Percentiles rank a stretch among this genome's conserved stretches.
Conservation (phyloP, 2,329 filamentous ascomycete genomes). For the Apiospora hydei region DNA sequence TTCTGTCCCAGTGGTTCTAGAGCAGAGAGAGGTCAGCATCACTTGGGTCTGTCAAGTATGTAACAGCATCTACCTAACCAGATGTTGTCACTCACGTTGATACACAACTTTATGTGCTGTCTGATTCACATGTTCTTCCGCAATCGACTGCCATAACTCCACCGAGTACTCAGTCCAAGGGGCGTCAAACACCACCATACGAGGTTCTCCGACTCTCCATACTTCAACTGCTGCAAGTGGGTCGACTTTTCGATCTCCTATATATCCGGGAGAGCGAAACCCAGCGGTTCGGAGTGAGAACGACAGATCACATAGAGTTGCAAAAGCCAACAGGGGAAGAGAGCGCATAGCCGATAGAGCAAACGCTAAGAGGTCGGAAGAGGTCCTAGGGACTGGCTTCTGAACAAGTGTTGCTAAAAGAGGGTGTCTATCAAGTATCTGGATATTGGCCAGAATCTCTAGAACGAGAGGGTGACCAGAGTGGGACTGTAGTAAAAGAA, state of each 20-base stretch:
- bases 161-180: conserved; percentile 2
- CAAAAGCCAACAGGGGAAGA: not conserved
- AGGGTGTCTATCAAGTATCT: not conserved
- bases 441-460: not conserved
- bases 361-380: not conserved
- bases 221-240: conserved; percentile 5
- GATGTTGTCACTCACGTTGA: not conserved
- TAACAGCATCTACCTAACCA: not conserved
- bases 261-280: not conserved
- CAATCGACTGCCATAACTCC: conserved; percentile 8
- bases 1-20: not conserved
- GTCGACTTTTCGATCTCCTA: not conserved
- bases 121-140: not conserved
- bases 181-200: not conserved
- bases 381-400: not conserved
- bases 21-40: not conserved
- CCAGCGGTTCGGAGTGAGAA: not conserved
- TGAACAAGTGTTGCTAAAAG: not conserved
- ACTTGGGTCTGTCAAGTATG: not conserved
- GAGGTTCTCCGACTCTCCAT: conserved; percentile 5
- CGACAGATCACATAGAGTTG: conserved; percentile 3
- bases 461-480: not conserved
- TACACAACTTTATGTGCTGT: not conserved
- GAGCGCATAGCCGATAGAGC: not conserved
- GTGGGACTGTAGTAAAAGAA: not conserved